Evolutionary conservation across 2,329 filamentous ascomycete species (phyloP), one percentile per base, ranked within the genome.

Genomic region (Colletotrichum lini): DNA sequence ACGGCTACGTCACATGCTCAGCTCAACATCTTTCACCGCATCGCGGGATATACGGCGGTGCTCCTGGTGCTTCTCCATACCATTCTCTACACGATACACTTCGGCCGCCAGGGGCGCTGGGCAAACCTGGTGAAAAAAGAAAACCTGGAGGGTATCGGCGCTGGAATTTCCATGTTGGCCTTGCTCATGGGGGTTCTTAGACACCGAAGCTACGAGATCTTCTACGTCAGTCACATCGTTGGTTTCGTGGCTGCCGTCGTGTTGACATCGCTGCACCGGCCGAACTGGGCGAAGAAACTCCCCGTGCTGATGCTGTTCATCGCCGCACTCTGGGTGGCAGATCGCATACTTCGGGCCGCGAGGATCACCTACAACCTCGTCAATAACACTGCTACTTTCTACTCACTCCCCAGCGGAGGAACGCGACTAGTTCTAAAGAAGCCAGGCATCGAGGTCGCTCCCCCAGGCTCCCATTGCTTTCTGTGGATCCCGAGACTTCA

Each of bases 401-500:
- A 81, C 44, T 80, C 85, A 9, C 80, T 89, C 3, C 79, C 84
- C 1, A 78, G 83, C 18, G 81, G 82, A 3, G 86, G 83, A 18
- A 84, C 83, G 2, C 80, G 84, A 18, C 77, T 88, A 2, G 76
- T 85, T 2, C 79, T 89, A 18, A 83, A 84, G 74, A 85, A 83
- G 23, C 81, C 82, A 0, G 76, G 82, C 0, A 74, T 75, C 18
- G 73, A 77, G 7, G 81, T 82, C 2, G 67, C 23, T 10, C 60
- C 21, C 5, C 59, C 75, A 0, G 76, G 76, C 40, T 67, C 70
- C 0, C 87, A 90, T 73, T 87, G 85, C 70, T 89, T 88, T 65
- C 76, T 90, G 35, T 90, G 87, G 86, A 83, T 90, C 6, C 88
- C 88, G 0, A 77, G 80, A 2, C 82, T 90, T 45, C 83, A 86